Evolutionary conservation across 495 filamentous ascomycete species (phyloP).

Genomic region (Penicillium ochrochloron): DNA sequence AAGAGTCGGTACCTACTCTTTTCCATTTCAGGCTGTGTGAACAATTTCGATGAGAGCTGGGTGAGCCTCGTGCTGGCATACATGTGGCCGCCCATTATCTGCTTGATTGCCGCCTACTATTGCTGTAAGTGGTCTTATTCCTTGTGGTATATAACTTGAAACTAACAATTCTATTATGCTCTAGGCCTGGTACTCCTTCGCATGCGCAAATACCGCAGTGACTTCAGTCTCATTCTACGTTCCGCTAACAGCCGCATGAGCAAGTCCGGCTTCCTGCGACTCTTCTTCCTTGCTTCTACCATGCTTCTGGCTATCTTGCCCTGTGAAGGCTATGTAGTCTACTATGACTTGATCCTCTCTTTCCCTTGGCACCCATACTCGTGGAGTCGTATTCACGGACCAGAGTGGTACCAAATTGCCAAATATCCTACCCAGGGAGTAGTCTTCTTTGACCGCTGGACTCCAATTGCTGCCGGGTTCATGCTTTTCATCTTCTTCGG

Average conservation of each 20-base stretch:
- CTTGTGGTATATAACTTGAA: background rate
- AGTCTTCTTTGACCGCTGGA: conserved; percentile 69
- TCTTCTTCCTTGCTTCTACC: conserved; percentile 73
- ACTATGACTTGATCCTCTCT: conserved; percentile 51
- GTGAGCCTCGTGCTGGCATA: conserved; percentile 65
- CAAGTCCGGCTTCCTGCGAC: conserved; percentile 74
- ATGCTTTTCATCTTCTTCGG: conserved; percentile 81
- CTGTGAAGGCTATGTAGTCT: conserved; percentile 63
- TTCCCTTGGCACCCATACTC: conserved; percentile 52
- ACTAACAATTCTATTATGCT: conserved; percentile 15
- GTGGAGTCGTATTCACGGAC: conserved; percentile 59
- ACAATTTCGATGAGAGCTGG: conserved; percentile 71
- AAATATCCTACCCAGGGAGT: conserved; percentile 61
- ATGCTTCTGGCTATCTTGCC: conserved; percentile 72
- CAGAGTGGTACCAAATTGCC: conserved; percentile 61
- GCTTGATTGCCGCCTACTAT: conserved; percentile 66
- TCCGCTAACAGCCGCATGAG: conserved; percentile 59
- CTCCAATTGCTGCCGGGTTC: conserved; percentile 61
- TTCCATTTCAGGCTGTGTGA: conserved; percentile 73
- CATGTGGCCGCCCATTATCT: conserved; percentile 70
- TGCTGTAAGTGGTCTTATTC: conserved; percentile 61
- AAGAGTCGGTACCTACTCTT: conserved; percentile 72
- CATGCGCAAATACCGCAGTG: conserved; percentile 65
- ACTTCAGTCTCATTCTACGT: conserved; percentile 63
- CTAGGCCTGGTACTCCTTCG: conserved; percentile 67